Percentiles rank a stretch among this genome's conserved stretches.
Evolutionary conservation across 352 stramenopile species (phyloP).

Genomic region (Phytophthora cactorum): DNA sequence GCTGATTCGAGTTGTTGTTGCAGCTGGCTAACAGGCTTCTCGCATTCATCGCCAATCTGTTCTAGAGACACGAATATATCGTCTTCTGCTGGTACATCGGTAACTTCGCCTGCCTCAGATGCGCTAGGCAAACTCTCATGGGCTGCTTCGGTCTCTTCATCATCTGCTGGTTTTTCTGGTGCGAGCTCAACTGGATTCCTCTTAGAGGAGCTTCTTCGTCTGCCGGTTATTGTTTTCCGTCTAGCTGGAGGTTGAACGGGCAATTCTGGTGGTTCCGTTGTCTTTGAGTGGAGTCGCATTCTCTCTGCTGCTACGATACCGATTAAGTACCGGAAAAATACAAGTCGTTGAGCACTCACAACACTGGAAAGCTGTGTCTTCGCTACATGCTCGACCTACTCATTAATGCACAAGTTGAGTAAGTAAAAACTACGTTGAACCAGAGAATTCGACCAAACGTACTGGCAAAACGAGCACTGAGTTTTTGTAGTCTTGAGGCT

Average conservation of each 20-base stretch:
- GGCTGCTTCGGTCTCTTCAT: constrained; percentile 4
- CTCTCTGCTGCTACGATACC: constrained; percentile 40
- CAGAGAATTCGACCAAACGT: constrained; percentile 4
- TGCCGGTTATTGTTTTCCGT: constrained; percentile 4
- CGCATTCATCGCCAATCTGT: constrained; percentile 20
- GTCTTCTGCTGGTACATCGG: not conserved
- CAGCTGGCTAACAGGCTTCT: constrained; percentile 22
- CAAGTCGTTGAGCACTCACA: constrained; percentile 55
- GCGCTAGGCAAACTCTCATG: constrained; percentile 17
- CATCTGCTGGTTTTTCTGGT: not conserved
- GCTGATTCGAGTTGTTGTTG: constrained; percentile 34
- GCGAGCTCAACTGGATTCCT: not conserved
- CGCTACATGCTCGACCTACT: constrained; percentile 46
- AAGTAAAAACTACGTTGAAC: not conserved
- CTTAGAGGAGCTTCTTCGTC: constrained; percentile 11
- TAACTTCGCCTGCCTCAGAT: constrained; percentile 1
- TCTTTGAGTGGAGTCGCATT: constrained; percentile 5
- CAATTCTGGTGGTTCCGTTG: not conserved
- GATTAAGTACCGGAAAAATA: constrained; percentile 65
- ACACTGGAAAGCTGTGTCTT: constrained; percentile 52
- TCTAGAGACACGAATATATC: constrained; percentile 4
- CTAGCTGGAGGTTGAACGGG: not conserved
- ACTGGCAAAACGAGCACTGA: constrained; percentile 42
- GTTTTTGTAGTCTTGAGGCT: constrained; percentile 15
- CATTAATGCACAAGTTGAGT: constrained; percentile 1